These are phyloP conservation scores for Candida krabiensis DNA, from an alignment of 805 yeast species.

Conservation along the genomic window DNA sequence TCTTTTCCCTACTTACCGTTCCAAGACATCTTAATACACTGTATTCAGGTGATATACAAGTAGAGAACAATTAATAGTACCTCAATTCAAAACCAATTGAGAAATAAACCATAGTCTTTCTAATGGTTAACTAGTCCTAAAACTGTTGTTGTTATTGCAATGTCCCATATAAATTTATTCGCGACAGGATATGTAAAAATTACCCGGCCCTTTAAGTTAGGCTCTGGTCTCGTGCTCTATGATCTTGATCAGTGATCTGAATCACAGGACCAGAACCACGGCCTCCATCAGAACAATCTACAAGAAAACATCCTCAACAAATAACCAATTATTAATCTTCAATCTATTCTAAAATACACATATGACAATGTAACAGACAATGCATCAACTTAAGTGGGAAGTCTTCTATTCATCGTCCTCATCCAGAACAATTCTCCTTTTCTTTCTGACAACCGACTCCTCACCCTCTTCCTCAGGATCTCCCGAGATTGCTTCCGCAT, in stretches of 20 bases:
- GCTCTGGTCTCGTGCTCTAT: slow-evolving; percentile 17
- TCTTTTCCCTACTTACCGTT: slow-evolving; percentile 27
- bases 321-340: too few species aligned
- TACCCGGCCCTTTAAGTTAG: slow-evolving; percentile 1
- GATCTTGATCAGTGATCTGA: too few species aligned
- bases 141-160: slow-evolving; percentile 6
- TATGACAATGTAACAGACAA: too few species aligned
- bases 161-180: slow-evolving; percentile 1
- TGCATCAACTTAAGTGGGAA: too few species aligned
- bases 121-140: neutral
- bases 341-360: too few species aligned
- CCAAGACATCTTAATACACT: slow-evolving; percentile 31
- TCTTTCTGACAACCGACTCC: slow-evolving; percentile 41
- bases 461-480: slow-evolving; percentile 50
- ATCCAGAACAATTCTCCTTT: slow-evolving; percentile 48
- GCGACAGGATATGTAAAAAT: neutral
- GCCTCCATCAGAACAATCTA: too few species aligned
- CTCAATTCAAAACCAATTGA: too few species aligned
- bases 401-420: slow-evolving; percentile 55
- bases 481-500: slow-evolving; percentile 43
- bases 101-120: too few species aligned
- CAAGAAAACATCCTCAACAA: too few species aligned
- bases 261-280: too few species aligned
- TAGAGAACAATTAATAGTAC: neutral
- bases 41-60: neutral